Conservation (phyloP, 2,329 filamentous ascomycete species). For the Ustilaginoidea virens region DNA sequence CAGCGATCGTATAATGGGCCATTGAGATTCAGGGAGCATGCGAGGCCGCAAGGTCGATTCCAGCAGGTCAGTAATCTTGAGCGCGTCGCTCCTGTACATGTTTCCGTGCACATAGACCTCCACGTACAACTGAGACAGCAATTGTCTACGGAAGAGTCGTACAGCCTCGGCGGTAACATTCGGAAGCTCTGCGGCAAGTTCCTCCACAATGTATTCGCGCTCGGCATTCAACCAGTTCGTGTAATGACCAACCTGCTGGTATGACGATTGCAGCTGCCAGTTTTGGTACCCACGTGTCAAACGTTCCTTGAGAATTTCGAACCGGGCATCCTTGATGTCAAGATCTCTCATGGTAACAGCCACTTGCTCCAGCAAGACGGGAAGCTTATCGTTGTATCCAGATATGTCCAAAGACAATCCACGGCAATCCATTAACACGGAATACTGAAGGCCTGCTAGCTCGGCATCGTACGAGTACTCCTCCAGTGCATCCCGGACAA, state of each 20-base stretch:
- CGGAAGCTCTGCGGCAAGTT: slow-evolving; percentile 63
- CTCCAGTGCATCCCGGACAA: slow-evolving; percentile 76
- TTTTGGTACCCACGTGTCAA: slow-evolving; percentile 66
- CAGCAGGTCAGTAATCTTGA: slow-evolving; percentile 71
- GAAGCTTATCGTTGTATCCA: slow-evolving; percentile 94
- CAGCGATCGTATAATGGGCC: slow-evolving; percentile 63
- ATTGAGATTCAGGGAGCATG: slow-evolving; percentile 59
- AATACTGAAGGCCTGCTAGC: slow-evolving; percentile 75
- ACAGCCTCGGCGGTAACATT: slow-evolving; percentile 61
- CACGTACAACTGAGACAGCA: slow-evolving; percentile 72
- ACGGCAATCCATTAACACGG: slow-evolving; percentile 53
- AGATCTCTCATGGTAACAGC: slow-evolving; percentile 71
- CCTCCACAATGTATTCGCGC: slow-evolving; percentile 62
- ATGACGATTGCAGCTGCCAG: slow-evolving; percentile 76
- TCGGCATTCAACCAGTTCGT: slow-evolving; percentile 68
- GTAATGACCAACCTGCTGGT: slow-evolving; percentile 73
- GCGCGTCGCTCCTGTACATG: slow-evolving; percentile 81
- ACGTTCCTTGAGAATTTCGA: slow-evolving; percentile 81
- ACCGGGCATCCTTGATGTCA: slow-evolving; percentile 72
- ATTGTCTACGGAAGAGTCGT: slow-evolving; percentile 60
- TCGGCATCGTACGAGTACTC: slow-evolving; percentile 96
- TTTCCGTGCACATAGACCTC: slow-evolving; percentile 87
- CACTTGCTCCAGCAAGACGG: slow-evolving; percentile 81
- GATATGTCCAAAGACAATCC: slow-evolving; percentile 67
- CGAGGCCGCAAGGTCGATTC: slow-evolving; percentile 64